Base-by-base conservation (phyloP, 306 rosid species). In the Quercus alba region DNA sequence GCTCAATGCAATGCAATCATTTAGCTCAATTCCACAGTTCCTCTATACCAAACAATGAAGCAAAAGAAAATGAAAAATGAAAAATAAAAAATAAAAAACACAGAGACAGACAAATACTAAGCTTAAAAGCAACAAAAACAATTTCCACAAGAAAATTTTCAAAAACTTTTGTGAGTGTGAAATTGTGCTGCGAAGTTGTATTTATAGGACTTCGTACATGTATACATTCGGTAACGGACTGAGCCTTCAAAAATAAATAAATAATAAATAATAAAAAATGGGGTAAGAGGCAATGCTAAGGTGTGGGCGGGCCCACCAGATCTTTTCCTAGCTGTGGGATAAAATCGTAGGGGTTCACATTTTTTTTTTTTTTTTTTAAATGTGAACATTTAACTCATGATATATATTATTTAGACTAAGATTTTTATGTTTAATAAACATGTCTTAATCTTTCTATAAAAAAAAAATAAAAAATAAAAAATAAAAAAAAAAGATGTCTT, bases 301-400 rank as follows among this genome's bases (percentile, higher is more conserved):
- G 21, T 67, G 79, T 13, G 21, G 12, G 77, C 1, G 73, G 88
- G 80, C 80, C 85, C 87, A 80, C 83, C 41, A 31, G 73, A 87
- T 87, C 72, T 80, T 78, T 61, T 13, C 54, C 54, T 49, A 31
- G 28, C 31, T 3, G 4, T 28, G 31, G 31, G 31, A 28, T 28
- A 28, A 28, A 28, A 28, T 28, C 31, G 31, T 28, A 28, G 4
- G 31, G 31, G 31, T 28, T 28, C 31, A 28, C 31, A 0, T 28
- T 28, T 28, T 28, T 28, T 0, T 3, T 28, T 28, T 0, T 28
- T 28, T 3, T 28, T 28, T 28, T 28, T 0, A 28, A 28, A 28
- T 28, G 31, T 28, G 31, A 28, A 28, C 4, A 28, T 28, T 35
- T 35, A 2, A 41, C 11, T 2, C 46, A 8, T 41, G 12, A 8